These are phyloP conservation scores for Blastobotrys elegans DNA, from an alignment of 1,139 yeast species.

Conservation along the genomic window DNA sequence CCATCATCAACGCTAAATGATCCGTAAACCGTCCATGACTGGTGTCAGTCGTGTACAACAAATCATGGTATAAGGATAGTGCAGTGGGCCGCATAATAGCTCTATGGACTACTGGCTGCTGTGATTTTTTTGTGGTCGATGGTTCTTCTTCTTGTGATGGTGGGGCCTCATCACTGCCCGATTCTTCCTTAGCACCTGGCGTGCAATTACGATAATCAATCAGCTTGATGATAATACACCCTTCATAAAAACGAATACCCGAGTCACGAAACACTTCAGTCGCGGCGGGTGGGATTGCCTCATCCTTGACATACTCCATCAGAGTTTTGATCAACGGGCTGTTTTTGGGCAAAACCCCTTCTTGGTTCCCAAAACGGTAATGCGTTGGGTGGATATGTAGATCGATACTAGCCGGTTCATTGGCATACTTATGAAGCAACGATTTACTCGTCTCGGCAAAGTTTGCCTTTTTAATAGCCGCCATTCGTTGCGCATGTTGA, in stretches of 20 bases:
- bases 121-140: background rate
- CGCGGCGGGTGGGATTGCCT: slow-evolving; percentile 83
- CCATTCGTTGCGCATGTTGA: slow-evolving; percentile 7
- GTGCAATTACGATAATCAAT: slow-evolving; percentile 58
- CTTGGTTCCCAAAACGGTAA: slow-evolving; percentile 72
- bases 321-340: slow-evolving; percentile 73
- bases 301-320: slow-evolving; percentile 69
- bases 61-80: slow-evolving; percentile 75
- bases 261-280: slow-evolving; percentile 86
- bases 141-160: background rate
- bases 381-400: slow-evolving; percentile 89
- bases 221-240: slow-evolving; percentile 78
- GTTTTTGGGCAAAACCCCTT: slow-evolving; percentile 73
- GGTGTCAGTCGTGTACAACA: slow-evolving; percentile 79
- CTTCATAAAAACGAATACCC: slow-evolving; percentile 78
- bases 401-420: slow-evolving; percentile 75
- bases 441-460: slow-evolving; percentile 65
- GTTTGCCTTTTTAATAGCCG: slow-evolving; percentile 3
- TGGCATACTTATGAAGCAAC: slow-evolving; percentile 70
- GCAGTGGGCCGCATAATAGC: slow-evolving; percentile 78
- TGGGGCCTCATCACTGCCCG: slow-evolving; percentile 8
- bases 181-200: slow-evolving; percentile 7
- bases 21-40: slow-evolving; percentile 66
- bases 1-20: slow-evolving; percentile 68
- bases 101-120: slow-evolving; percentile 51